Base-by-base conservation (phyloP, 2,329 filamentous ascomycete genomes). In the Neonectria sp. region DNA sequence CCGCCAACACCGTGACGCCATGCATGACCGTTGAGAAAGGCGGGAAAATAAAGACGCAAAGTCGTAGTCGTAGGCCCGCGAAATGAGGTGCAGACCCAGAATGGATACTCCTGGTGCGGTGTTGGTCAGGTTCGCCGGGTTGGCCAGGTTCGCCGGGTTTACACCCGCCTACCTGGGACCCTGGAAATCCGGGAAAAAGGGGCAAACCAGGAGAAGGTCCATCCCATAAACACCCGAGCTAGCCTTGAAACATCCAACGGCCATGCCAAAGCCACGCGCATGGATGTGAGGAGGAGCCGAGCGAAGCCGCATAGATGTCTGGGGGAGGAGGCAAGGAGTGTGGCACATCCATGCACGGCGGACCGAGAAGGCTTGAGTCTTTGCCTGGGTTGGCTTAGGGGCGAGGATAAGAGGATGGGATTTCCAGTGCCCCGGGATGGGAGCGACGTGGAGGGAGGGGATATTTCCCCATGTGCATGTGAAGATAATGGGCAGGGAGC, bases 81-180 rank as follows among this genome's bases (percentile, higher is more conserved):
- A 25, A 31, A 24, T 37, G 49, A 55, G 33, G 53, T 56, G 43
- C 58, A 49, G 45, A 40, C 53, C 40, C 15, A 58, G 43, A 46
- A 56, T 37, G 40, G 45, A 45, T 37, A 40, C 48, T 68, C 55
- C 56, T 17, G 40, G 51, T 3, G 29, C 5, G 13, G n/a, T 21
- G 40, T 33, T 33, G 40, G 27, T 27, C 64, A 63, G 63, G 53
- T 60, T 72, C 57, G 35, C 57, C 65, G 65, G 68, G 49, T 72
- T 58, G 40, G 27, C 31, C 64, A 63, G 63, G 53, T 60, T 72
- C 57, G 35, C 57, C 65, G 65, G 68, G 49, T 72, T 58, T 55
- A 55, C 56, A 73, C 37, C 71, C 69, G 68, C 48, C 51, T 57
- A 55, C 56, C 53, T 66, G 65, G 69, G 67, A 73, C 59, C 63